These are phyloP conservation scores for Eucalyptus marginata DNA, from an alignment of 345 rosid genomes.

Conservation along the genomic window DNA sequence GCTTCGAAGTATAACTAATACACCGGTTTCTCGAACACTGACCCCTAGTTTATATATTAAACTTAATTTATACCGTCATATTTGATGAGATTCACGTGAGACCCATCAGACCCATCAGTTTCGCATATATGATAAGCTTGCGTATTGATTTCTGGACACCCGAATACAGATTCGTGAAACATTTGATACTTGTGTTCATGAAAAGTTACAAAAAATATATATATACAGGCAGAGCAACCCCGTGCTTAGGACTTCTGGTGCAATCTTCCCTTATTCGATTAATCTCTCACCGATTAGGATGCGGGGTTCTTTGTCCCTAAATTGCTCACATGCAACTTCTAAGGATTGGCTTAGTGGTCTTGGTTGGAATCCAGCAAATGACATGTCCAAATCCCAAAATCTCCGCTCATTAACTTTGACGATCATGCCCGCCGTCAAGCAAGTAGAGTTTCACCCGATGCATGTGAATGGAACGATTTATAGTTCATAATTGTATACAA, in stretches of 20 bases:
- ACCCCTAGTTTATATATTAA: background rate
- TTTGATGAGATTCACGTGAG: accelerated
- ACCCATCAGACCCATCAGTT: background rate
- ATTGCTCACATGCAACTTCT: background rate
- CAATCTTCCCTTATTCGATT: background rate
- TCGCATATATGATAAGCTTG: background rate
- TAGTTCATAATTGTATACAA: background rate
- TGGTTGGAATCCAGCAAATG: background rate
- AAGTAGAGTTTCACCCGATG: too few relatives aligned
- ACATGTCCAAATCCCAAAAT: background rate
- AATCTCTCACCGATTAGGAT: background rate
- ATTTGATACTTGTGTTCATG: too few relatives aligned
- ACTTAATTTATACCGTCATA: background rate
- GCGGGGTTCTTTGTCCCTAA: background rate
- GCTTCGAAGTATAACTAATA: background rate
- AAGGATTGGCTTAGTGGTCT: background rate
- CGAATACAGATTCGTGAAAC: accelerated
- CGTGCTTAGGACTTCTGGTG: background rate
- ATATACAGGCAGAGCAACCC: background rate
- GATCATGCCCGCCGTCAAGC: background rate
- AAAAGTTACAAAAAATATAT: too few relatives aligned
- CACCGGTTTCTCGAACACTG: background rate
- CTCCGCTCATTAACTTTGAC: background rate
- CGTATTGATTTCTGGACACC: accelerated
- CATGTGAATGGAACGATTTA: background rate